These are phyloP conservation scores for Chaetomium cochliodes DNA, from an alignment of 495 filamentous ascomycete species.

Conservation along the genomic window DNA sequence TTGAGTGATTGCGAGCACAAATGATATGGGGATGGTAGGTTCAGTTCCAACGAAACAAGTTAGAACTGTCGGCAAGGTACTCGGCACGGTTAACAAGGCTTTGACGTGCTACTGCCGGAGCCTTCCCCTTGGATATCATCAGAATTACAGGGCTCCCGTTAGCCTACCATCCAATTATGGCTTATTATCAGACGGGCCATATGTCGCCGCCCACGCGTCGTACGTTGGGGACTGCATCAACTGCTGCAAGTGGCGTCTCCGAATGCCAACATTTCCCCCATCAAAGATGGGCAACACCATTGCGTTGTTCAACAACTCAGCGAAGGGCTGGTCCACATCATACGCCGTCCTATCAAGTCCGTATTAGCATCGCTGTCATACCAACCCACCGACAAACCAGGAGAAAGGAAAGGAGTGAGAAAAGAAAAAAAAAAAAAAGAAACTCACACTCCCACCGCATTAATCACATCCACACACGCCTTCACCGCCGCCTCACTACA, in stretches of 20 bases:
- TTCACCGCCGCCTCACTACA: constrained; percentile 51
- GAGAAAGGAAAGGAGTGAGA: too few species aligned
- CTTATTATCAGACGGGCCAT: constrained; percentile 18
- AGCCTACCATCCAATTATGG: too few species aligned
- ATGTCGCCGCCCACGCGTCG: constrained; percentile 44
- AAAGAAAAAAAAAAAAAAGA: not conserved
- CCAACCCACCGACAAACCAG: not conserved
- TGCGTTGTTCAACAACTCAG: constrained; percentile 50
- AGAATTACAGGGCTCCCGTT: too few species aligned
- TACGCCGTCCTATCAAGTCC: constrained; percentile 42
- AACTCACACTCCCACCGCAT: constrained; percentile 49
- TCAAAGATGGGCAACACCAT: constrained; percentile 55
- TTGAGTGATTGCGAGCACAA: too few species aligned
- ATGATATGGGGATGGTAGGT: too few species aligned
- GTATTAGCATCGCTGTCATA: constrained; percentile 5
- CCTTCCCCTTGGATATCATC: too few species aligned
- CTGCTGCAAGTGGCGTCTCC: constrained; percentile 51
- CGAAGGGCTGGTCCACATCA: constrained; percentile 43
- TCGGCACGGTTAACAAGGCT: too few species aligned
- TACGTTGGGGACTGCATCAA: constrained; percentile 50
- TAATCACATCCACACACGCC: constrained; percentile 50
- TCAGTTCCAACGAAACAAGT: too few species aligned
- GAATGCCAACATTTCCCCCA: constrained; percentile 56
- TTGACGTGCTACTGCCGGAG: too few species aligned
- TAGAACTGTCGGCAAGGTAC: too few species aligned